Base-by-base conservation (phyloP, 768 basidiomycete genomes). In the Coprinopsis marcescibilis region DNA sequence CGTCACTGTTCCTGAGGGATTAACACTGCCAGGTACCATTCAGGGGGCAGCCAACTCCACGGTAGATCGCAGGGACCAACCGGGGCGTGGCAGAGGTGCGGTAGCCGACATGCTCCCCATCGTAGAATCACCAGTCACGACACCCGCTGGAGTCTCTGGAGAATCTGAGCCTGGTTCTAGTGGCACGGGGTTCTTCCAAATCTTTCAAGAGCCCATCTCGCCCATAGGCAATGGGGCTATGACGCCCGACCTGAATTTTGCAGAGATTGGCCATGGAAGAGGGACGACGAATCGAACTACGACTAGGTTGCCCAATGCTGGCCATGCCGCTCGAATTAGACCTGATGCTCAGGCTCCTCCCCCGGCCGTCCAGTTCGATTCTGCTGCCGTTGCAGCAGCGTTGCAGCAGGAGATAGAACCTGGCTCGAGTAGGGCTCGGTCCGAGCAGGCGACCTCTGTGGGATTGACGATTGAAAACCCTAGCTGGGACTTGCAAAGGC, bases 241-340 rank as follows among this genome's bases (percentile, higher is more conserved):
- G 59, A 88, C 84, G 13, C 85, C 84, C 19, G 86, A 88, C 55
- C 71, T 85, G 42, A 73, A 83, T 53, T 86, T 75, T 51, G 83
- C 85, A 4, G 87, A 89, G 59, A 82, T 86, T 49, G 85, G 83
- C 2, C 85, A 86, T 57, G 84, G 83, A 3, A 73, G 82, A 23
- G 83, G 83, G 4, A 65, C 73, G 15, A 58, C 64, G 44, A 32
- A 8, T n/a, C 29, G 38, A 19, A 23, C 35, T 13, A 36, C 35
- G 19, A 7, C 12, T 36, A 7, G 35, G 12, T 36, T 36, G 12
- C 35, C 35, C 29, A 55, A 49, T 12, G 36, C 57, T 20, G 49
- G 54, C 34, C 48, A 53, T 14, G 46, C 58, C 24, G 37, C 48
- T 21, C 23, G 32, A 26, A 37, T 52, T 25, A 44, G 29, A 10